phyloP scores from a whole-genome alignment of 495 filamentous ascomycete genomes.

The Bacidia gigantensis region DNA sequence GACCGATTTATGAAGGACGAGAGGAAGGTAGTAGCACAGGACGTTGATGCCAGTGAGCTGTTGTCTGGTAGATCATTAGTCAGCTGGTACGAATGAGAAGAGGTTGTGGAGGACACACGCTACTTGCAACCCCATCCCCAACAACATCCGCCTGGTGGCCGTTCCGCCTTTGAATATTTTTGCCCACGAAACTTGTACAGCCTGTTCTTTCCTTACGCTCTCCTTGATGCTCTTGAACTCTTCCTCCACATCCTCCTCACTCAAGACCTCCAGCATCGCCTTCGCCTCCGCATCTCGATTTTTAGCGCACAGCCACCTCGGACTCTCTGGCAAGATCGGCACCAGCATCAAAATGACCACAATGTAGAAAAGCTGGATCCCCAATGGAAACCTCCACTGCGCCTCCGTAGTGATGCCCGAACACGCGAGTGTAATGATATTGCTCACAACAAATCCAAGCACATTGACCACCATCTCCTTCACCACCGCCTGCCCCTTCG shows the following conservation, averaged over 20 bases:
- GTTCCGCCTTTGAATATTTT: constrained; percentile 13
- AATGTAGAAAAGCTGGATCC: constrained; percentile 33
- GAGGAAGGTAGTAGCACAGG: constrained; percentile 46
- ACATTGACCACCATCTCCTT: constrained; percentile 18
- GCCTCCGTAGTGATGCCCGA: constrained; percentile 16
- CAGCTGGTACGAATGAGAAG: background rate
- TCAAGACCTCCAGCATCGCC: constrained; percentile 22
- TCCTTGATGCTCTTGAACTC: constrained; percentile 20
- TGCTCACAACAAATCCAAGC: constrained; percentile 11
- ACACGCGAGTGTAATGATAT: constrained; percentile 13
- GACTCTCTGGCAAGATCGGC: constrained; percentile 38
- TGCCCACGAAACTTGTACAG: constrained; percentile 11
- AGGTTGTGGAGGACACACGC: background rate
- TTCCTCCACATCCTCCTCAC: constrained; percentile 27
- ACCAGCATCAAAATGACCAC: constrained; percentile 25
- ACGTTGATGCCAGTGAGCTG: constrained; percentile 47
- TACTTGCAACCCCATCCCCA: constrained; percentile 13
- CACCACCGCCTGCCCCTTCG: constrained; percentile 15
- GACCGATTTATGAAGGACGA: constrained; percentile 45
- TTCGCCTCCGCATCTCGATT: constrained; percentile 24
- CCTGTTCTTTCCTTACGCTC: constrained; percentile 11
- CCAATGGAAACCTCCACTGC: constrained; percentile 39
- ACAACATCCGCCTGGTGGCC: constrained; percentile 8
- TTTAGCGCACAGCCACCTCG: constrained; percentile 35
- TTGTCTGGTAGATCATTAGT: constrained; percentile 12